Evolutionary conservation across 1,284 basidiomycete genomes (phyloP).

Genomic region (Xerocomus nothofagi): DNA sequence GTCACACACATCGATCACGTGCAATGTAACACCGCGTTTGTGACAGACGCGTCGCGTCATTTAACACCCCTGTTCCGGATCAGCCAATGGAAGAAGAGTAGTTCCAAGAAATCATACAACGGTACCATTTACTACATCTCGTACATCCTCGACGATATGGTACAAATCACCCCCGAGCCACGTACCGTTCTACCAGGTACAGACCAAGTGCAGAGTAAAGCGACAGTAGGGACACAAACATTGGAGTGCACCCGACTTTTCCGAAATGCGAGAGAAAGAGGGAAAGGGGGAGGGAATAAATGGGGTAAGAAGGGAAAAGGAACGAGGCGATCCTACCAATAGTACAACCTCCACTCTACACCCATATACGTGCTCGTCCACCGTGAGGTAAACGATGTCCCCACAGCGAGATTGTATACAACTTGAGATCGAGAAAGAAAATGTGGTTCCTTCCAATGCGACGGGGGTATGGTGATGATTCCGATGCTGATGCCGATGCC

Average conservation of each 20-base stretch:
- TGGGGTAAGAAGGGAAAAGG: slow-evolving; percentile 3
- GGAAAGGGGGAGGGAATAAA: background rate
- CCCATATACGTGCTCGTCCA: slow-evolving; percentile 7
- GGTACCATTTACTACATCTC: slow-evolving; percentile 10
- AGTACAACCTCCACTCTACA: slow-evolving; percentile 19
- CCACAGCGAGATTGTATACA: slow-evolving; percentile 23
- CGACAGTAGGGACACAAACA: slow-evolving; percentile 21
- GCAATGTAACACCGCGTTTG: slow-evolving; percentile 33
- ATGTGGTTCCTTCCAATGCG: slow-evolving; percentile 21
- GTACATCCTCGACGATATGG: slow-evolving; percentile 22
- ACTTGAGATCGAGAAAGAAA: slow-evolving; percentile 26
- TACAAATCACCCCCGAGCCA: slow-evolving; percentile 29
- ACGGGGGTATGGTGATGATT: slow-evolving; percentile 23
- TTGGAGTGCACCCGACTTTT: slow-evolving; percentile 6
- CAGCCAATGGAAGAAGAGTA: slow-evolving; percentile 3
- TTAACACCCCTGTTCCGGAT: background rate
- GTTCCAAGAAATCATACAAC: slow-evolving; percentile 26
- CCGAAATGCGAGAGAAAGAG: slow-evolving; percentile 21
- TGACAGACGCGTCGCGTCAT: slow-evolving; percentile 32
- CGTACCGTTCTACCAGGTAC: slow-evolving; percentile 23
- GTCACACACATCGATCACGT: slow-evolving; percentile 25
- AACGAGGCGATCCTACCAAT: slow-evolving; percentile 14
- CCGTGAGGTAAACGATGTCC: slow-evolving; percentile 7
- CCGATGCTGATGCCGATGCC: slow-evolving; percentile 11
- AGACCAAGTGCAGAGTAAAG: slow-evolving; percentile 25